phyloP scores from a whole-genome alignment of 2,329 filamentous ascomycete genomes.

The Colletotrichum aenigma region DNA sequence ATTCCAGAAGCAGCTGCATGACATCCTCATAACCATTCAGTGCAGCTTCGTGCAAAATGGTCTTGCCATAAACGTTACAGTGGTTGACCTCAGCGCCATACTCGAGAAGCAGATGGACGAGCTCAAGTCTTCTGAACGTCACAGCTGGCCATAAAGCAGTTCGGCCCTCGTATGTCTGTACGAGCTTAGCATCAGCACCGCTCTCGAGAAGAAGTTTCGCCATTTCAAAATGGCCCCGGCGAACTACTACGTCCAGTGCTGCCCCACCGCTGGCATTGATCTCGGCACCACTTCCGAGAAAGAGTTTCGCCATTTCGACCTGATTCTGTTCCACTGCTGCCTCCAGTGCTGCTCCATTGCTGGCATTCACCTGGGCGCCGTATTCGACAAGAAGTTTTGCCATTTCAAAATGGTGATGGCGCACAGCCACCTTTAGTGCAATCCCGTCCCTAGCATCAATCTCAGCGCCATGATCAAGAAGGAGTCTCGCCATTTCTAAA shows the following conservation, averaged over 20 bases:
- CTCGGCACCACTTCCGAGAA: neutral
- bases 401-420: neutral
- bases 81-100: neutral
- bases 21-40: rapidly evolving
- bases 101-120: neutral
- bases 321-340: neutral
- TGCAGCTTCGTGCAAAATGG: neutral
- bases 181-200: neutral
- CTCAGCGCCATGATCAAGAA: neutral
- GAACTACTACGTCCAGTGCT: too few relatives aligned
- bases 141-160: neutral
- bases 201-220: neutral
- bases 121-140: rapidly evolving
- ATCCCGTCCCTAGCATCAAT: neutral
- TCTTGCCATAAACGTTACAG: rapidly evolving
- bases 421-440: neutral
- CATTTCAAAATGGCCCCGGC: neutral
- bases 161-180: rapidly evolving
- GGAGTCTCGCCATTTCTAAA: neutral
- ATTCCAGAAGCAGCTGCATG: neutral
- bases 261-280: rapidly evolving
- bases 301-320: neutral
- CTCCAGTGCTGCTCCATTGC: neutral
- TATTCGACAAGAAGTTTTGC: neutral
- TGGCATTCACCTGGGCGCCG: neutral